A percentile compares a stretch with the other conserved stretches of the same genome.
These are phyloP conservation scores for Cordyceps cicadae DNA, from an alignment of 2,329 filamentous ascomycete species.

Conservation along the genomic window DNA sequence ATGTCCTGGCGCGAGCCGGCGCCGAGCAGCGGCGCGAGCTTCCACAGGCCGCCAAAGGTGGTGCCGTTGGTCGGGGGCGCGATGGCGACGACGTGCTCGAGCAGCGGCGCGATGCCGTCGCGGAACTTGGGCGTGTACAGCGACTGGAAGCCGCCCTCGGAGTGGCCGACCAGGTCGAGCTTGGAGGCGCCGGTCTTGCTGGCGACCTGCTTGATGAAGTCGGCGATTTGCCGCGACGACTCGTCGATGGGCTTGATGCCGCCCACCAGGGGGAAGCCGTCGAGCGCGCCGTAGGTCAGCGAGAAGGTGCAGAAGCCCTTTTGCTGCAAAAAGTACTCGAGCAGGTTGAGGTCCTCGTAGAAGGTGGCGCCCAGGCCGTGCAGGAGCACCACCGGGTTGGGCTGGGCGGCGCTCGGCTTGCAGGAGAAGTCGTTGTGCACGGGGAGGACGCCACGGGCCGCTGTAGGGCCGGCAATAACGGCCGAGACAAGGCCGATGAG, in stretches of 20 bases:
- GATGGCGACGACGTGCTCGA: slow-evolving; percentile 16
- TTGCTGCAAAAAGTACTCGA: slow-evolving; percentile 14
- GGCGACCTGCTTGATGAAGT: slow-evolving; percentile 14
- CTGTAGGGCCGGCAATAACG: background rate
- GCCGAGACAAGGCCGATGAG: background rate
- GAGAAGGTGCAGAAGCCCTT: slow-evolving; percentile 17
- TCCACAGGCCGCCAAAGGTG: slow-evolving; percentile 14
- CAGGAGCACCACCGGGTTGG: slow-evolving; percentile 18
- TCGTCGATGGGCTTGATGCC: slow-evolving; percentile 15
- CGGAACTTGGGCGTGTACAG: slow-evolving; percentile 17
- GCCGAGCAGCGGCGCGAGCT: slow-evolving; percentile 9
- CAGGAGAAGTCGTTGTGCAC: slow-evolving; percentile 16
- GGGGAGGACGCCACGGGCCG: background rate
- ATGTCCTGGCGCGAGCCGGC: background rate
- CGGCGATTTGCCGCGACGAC: slow-evolving; percentile 15
- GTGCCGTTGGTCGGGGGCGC: slow-evolving; percentile 18
- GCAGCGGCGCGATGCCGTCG: slow-evolving; percentile 8
- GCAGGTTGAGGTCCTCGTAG: slow-evolving; percentile 15
- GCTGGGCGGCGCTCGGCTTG: slow-evolving; percentile 8
- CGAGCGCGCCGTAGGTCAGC: slow-evolving; percentile 16
- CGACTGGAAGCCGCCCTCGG: slow-evolving; percentile 18
- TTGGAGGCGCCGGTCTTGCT: slow-evolving; percentile 15
- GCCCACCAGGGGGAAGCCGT: slow-evolving; percentile 15
- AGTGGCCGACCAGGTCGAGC: slow-evolving; percentile 18
- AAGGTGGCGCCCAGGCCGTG: slow-evolving; percentile 17